Percentiles rank a stretch among this genome's conserved stretches.
Evolutionary conservation across 805 yeast genomes (phyloP).

Genomic region (Debaryomyces prosopidis): DNA sequence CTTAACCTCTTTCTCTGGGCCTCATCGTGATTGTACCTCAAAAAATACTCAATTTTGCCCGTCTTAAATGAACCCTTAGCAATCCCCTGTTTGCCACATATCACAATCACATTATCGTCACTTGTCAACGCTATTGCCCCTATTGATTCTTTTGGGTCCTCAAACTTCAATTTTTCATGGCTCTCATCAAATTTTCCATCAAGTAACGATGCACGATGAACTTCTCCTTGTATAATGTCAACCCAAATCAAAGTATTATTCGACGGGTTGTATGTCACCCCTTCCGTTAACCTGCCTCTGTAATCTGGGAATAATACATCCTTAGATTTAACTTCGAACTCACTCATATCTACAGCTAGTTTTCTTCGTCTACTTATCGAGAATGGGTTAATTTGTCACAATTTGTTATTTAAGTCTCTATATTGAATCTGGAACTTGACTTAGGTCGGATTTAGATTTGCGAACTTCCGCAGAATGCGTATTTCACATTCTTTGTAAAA

Average conservation of each 20-base stretch:
- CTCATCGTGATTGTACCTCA: conserved; percentile 35
- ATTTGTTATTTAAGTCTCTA: too few relatives aligned
- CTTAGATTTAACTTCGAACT: neutral
- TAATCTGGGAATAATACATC: conserved; percentile 24
- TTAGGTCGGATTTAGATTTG: too few relatives aligned
- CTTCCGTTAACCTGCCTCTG: conserved; percentile 60
- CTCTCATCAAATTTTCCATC: conserved; percentile 13
- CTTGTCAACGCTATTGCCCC: conserved; percentile 75
- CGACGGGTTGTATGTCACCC: conserved; percentile 60
- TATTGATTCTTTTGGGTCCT: conserved; percentile 41
- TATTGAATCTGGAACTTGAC: too few relatives aligned
- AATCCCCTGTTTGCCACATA: conserved; percentile 68
- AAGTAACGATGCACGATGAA: conserved; percentile 32
- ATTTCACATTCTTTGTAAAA: neutral
- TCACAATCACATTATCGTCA: conserved; percentile 52
- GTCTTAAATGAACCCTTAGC: conserved; percentile 50
- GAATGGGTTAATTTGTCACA: too few relatives aligned
- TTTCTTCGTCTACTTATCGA: too few relatives aligned
- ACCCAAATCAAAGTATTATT: conserved; percentile 54
- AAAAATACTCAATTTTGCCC: conserved; percentile 38
- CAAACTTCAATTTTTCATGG: conserved; percentile 42
- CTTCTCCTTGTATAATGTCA: conserved; percentile 40
- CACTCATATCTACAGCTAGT: too few relatives aligned
- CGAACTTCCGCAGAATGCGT: neutral
- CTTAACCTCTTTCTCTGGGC: conserved; percentile 24